Conservation (phyloP, 2,329 filamentous ascomycete species). For the Mycocentrospora acerina region DNA sequence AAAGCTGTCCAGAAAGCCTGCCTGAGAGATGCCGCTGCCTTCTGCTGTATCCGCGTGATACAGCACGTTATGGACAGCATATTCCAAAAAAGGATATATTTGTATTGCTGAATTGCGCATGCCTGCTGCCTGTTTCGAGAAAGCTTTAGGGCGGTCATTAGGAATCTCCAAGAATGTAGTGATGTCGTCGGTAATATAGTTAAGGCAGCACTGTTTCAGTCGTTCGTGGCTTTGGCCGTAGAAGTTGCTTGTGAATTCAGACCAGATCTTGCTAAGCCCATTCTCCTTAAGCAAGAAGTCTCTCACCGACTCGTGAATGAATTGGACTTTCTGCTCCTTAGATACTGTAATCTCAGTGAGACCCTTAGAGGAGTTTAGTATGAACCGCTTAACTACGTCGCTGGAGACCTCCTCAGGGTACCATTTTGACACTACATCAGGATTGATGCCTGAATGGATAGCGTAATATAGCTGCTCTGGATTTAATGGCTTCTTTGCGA, state of each 20-base stretch:
- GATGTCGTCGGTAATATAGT: too few species aligned
- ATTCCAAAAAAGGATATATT: slow-evolving; percentile 51
- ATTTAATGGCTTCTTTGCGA: slow-evolving; percentile 12
- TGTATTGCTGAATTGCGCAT: slow-evolving; percentile 7
- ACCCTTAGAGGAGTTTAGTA: slow-evolving; percentile 28
- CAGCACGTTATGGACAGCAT: slow-evolving; percentile 46
- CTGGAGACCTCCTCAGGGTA: slow-evolving; percentile 13
- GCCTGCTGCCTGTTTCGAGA: slow-evolving; percentile 1
- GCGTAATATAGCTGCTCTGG: slow-evolving; percentile 19
- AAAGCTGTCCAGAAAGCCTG: slow-evolving; percentile 24
- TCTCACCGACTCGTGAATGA: slow-evolving; percentile 31
- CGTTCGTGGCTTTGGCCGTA: slow-evolving; percentile 44
- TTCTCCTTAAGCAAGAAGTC: slow-evolving; percentile 46
- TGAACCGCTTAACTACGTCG: slow-evolving; percentile 15
- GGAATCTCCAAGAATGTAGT: too few species aligned
- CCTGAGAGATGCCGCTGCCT: slow-evolving; percentile 18
- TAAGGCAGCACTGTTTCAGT: slow-evolving; percentile 45
- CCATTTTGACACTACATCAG: slow-evolving; percentile 9
- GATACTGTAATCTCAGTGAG: slow-evolving; percentile 19
- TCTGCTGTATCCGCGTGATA: slow-evolving; percentile 46
- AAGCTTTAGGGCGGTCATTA: slow-evolving; percentile 13
- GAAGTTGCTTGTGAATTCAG: slow-evolving; percentile 36
- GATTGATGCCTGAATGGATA: slow-evolving; percentile 12
- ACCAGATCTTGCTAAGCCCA: slow-evolving; percentile 32
- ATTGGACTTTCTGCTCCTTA: slow-evolving; percentile 28